Percentiles rank a stretch among this genome's conserved stretches.
These are phyloP conservation scores for Zymoseptoria passerinii DNA, from an alignment of 2,329 filamentous ascomycete genomes.

Conservation along the genomic window DNA sequence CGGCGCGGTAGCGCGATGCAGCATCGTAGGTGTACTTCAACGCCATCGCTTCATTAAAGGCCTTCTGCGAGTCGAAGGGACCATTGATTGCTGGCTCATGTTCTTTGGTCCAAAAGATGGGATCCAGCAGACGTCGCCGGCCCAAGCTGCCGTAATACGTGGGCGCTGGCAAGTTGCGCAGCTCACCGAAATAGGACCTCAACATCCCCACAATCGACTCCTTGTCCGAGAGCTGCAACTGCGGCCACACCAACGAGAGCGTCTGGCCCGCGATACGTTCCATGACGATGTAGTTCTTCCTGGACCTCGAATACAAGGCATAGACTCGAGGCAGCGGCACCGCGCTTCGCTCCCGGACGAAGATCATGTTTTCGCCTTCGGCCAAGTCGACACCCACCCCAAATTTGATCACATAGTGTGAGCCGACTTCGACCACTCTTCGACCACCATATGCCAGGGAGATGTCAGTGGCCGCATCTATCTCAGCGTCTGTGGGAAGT, in stretches of 20 bases:
- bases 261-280: slow-evolving; percentile 1
- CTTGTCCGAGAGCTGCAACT: slow-evolving; percentile 1
- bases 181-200: not conserved
- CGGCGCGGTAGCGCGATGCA: not conserved
- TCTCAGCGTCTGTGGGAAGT: slow-evolving; percentile 1
- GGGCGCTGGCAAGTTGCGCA: not conserved
- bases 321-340: slow-evolving; percentile 1
- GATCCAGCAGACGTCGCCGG: not conserved
- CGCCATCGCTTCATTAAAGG: not conserved
- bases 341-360: not conserved
- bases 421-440: not conserved
- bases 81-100: not conserved
- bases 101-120: not conserved
- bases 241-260: not conserved
- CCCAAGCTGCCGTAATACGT: slow-evolving; percentile 1
- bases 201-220: not conserved
- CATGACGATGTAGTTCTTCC: slow-evolving; percentile 4
- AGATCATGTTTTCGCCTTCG: slow-evolving; percentile 2
- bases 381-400: not conserved
- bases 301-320: slow-evolving; percentile 1
- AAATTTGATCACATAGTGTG: slow-evolving; percentile 1
- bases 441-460: not conserved
- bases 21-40: not conserved
- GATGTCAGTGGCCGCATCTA: not conserved
- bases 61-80: not conserved